These are phyloP conservation scores for Medicago arabica DNA, from an alignment of 306 rosid species.

Conservation along the genomic window DNA sequence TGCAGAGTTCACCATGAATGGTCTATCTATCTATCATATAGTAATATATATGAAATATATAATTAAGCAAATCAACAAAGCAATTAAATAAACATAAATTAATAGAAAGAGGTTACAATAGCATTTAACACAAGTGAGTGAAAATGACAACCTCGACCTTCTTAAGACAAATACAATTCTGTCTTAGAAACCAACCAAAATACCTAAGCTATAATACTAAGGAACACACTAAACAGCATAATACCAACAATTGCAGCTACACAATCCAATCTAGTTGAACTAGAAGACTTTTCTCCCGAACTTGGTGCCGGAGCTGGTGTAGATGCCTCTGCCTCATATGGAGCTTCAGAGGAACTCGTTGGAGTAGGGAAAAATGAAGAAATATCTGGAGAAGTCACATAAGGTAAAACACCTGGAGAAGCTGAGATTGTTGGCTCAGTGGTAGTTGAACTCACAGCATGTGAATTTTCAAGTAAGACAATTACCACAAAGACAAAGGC, in stretches of 20 bases:
- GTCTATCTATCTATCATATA: not conserved
- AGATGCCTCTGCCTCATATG: constrained; percentile 45
- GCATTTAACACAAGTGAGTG: not conserved
- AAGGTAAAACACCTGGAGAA: constrained; percentile 62
- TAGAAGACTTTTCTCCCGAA: constrained; percentile 63
- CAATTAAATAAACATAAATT: constrained; percentile 18
- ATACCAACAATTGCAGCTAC: constrained; percentile 40
- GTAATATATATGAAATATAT: not conserved
- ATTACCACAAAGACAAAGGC: constrained; percentile 30
- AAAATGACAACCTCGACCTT: constrained; percentile 2
- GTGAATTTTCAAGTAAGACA: constrained; percentile 42
- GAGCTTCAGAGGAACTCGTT: constrained; percentile 36
- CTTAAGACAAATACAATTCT: constrained; percentile 1
- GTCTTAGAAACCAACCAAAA: not conserved
- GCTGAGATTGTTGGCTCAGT: constrained; percentile 59
- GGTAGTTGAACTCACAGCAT: constrained; percentile 42
- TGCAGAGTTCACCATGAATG: constrained; percentile 6
- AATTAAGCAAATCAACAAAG: constrained; percentile 23
- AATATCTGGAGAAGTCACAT: constrained; percentile 56
- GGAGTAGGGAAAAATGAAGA: constrained; percentile 73
- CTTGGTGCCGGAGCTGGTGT: constrained; percentile 50
- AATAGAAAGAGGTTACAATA: constrained; percentile 6
- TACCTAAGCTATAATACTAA: constrained; percentile 16
- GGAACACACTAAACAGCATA: constrained; percentile 41
- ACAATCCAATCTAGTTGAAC: constrained; percentile 39